A percentile compares a stretch with the other conserved stretches of the same genome.
These are phyloP conservation scores for Neonectria neomacrospora DNA, from an alignment of 2,329 filamentous ascomycete genomes.

Conservation along the genomic window DNA sequence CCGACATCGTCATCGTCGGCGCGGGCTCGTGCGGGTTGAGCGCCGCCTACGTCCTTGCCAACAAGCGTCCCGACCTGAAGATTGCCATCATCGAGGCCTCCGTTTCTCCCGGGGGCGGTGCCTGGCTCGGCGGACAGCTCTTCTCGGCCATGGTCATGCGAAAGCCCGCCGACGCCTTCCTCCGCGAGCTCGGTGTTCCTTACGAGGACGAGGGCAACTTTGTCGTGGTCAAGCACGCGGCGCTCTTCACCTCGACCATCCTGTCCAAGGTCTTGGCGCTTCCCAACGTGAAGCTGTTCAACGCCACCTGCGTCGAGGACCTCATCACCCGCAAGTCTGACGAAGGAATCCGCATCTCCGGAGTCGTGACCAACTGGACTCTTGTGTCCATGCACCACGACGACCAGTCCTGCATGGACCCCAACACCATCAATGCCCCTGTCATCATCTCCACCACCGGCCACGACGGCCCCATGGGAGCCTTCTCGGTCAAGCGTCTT, in stretches of 20 bases:
- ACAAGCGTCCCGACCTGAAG: conserved; percentile 86
- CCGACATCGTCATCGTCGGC: conserved; percentile 92
- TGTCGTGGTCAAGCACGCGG: conserved; percentile 93
- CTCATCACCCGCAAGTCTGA: conserved; percentile 80
- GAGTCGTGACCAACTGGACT: conserved; percentile 97
- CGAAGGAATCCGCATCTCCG: conserved; percentile 75
- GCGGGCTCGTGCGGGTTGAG: conserved; percentile 90
- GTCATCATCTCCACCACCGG: conserved; percentile 90
- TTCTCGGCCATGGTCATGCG: conserved; percentile 97
- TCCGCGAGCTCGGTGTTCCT: conserved; percentile 82
- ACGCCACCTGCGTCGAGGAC: conserved; percentile 92
- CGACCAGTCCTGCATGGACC: conserved; percentile 95
- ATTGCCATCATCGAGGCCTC: conserved; percentile 91
- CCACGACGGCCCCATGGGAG: conserved; percentile 90
- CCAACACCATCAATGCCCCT: conserved; percentile 95
- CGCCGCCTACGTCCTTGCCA: conserved; percentile 85
- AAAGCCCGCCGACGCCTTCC: conserved; percentile 88
- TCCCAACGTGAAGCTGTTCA: conserved; percentile 96
- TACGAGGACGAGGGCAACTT: conserved; percentile 91
- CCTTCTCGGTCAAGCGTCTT: conserved; percentile 90
- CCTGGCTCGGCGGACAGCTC: conserved; percentile 93
- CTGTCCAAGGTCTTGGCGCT: conserved; percentile 84
- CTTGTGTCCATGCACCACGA: conserved; percentile 88
- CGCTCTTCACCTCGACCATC: conserved; percentile 89
- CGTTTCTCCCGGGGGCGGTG: conserved; percentile 87